Conservation (phyloP, 768 basidiomycete genomes). For the Tylopilus subfusipes region DNA sequence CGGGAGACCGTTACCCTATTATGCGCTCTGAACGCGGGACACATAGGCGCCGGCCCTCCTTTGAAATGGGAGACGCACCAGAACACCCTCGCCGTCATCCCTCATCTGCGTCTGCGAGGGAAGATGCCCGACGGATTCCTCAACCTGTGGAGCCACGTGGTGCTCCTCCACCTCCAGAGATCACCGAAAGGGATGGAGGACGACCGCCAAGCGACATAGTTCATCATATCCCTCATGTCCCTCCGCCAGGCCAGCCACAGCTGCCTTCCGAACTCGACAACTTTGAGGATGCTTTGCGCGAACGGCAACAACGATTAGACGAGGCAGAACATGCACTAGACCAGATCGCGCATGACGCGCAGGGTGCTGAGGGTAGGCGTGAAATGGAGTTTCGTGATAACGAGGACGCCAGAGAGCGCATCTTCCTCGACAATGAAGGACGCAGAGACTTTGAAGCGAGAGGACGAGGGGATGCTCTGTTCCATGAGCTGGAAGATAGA, state of each 20-base stretch:
- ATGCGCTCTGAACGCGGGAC: slow-evolving; percentile 7
- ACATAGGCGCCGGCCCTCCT: background rate
- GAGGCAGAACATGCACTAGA: slow-evolving; percentile 52
- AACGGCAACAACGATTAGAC: slow-evolving; percentile 51
- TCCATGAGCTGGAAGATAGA: slow-evolving; percentile 28
- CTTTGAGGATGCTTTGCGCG: slow-evolving; percentile 44
- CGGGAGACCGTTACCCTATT: slow-evolving; percentile 9
- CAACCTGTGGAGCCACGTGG: slow-evolving; percentile 20
- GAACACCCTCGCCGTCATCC: slow-evolving; percentile 9
- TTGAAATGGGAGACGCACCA: background rate
- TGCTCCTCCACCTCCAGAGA: slow-evolving; percentile 6
- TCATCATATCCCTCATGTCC: slow-evolving; percentile 26
- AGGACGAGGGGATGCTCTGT: slow-evolving; percentile 31
- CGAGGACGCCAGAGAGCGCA: slow-evolving; percentile 61
- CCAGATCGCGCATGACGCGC: slow-evolving; percentile 45
- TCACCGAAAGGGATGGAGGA: slow-evolving; percentile 18
- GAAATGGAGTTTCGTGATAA: slow-evolving; percentile 60
- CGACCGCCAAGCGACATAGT: slow-evolving; percentile 26
- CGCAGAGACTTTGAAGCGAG: slow-evolving; percentile 55
- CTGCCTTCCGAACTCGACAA: slow-evolving; percentile 26
- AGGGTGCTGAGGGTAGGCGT: slow-evolving; percentile 59
- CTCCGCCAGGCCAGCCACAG: slow-evolving; percentile 15
- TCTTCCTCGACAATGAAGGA: slow-evolving; percentile 58
- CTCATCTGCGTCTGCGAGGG: slow-evolving; percentile 4
- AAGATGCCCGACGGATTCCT: slow-evolving; percentile 1